Evolutionary conservation across 306 rosid species (phyloP), one percentile per base, ranked within the genome.

Genomic region (Fagus sylvatica): DNA sequence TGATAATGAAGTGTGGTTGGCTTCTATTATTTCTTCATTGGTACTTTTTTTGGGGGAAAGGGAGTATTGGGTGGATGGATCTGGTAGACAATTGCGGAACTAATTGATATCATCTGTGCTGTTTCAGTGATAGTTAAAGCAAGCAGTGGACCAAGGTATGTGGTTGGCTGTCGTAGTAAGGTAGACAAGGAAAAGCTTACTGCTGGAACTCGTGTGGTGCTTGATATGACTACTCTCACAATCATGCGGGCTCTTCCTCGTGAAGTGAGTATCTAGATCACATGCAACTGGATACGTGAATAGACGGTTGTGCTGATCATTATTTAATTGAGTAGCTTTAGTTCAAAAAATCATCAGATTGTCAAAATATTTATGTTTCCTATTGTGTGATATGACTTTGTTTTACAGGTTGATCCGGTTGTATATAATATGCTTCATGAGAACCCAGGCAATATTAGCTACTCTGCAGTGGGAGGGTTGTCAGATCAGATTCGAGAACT

Each of bases 201-300:
- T 30, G 85, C 98, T 0, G 99, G 99, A 46, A 95, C 99, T 15
- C 88, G 99, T 77, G 99, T 95, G 42, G 97, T 90, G 82, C 95
- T 95, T 79, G 99, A 95, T 79, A 90, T 93, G 98, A 90, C 96
- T 62, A 95, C 98, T 17, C 89, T 95, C 65, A 93, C 97, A 30
- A 91, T 95, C 81, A 91, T 93, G 97, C 84, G 98, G 40, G 94
- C 98, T 78, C 99, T 95, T 87, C 99, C 99, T 16, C 93, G 99
- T 60, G 97, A 93, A 81, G 99, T 95, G 73, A 79, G 89, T 51
- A 74, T 66, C 30, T 41, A 19, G 17, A n/a, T 37, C 12, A 4
- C 32, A 16, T 2, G 10, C 16, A 36, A 9, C 55, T 74, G 80
- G 76, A 56, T 71, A 3, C 2, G 5, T 32, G 49, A 36, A 2